These are phyloP conservation scores for Aspergillus sclerotiicarbonarius DNA, from an alignment of 495 filamentous ascomycete species.

Conservation along the genomic window DNA sequence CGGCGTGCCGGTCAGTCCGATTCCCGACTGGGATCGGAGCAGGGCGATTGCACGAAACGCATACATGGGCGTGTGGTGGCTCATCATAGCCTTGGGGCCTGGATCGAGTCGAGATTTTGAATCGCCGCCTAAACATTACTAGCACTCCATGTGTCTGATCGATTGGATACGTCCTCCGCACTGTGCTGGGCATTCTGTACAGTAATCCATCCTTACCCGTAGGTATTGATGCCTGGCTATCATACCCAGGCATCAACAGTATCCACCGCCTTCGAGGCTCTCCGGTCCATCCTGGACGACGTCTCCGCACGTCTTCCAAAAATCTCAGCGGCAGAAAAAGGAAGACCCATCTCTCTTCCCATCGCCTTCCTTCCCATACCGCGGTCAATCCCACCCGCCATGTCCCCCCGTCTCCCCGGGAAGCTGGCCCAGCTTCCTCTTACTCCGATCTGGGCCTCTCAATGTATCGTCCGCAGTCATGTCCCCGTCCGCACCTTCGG, in stretches of 20 bases:
- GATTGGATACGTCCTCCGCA: background rate
- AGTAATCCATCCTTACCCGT: too few species aligned
- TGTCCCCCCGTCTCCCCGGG: constrained; percentile 38
- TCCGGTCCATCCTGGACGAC: background rate
- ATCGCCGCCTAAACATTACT: too few species aligned
- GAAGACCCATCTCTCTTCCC: constrained; percentile 17
- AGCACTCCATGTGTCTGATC: too few species aligned
- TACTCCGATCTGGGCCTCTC: constrained; percentile 17
- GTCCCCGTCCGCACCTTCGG: constrained; percentile 37
- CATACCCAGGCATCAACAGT: background rate
- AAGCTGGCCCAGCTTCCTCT: constrained; percentile 34
- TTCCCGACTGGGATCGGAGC: background rate
- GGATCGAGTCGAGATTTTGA: too few species aligned
- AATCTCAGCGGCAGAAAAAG: constrained; percentile 18
- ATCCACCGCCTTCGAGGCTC: constrained; percentile 14
- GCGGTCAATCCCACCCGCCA: constrained; percentile 19
- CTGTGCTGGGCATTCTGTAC: background rate
- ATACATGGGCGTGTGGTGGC: too few species aligned
- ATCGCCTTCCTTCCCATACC: constrained; percentile 4
- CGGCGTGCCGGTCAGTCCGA: constrained; percentile 11
- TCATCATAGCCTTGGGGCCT: too few species aligned
- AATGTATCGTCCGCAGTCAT: constrained; percentile 18
- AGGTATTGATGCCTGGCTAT: background rate
- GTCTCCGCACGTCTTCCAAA: constrained; percentile 11
- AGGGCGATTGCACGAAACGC: too few species aligned